Conservation (phyloP, 1,284 basidiomycete genomes). For the Puccinia brachypodii region DNA sequence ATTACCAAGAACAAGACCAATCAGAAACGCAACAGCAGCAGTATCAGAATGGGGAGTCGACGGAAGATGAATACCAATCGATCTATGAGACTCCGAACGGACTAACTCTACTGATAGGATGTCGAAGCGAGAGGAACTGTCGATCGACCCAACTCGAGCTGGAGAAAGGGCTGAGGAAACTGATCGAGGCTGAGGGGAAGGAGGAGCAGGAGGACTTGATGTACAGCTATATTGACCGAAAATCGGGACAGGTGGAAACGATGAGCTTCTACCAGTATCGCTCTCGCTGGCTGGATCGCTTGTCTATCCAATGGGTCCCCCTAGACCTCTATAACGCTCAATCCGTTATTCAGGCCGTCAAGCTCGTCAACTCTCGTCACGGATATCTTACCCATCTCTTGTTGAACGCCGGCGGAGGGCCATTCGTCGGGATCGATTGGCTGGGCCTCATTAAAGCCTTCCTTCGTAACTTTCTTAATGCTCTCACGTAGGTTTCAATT, state of each 20-base stretch:
- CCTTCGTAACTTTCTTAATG: conserved; percentile 54
- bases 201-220: background rate
- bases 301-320: conserved; percentile 20
- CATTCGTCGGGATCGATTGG: conserved; percentile 57
- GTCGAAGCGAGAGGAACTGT: conserved; percentile 56
- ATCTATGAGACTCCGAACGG: conserved; percentile 56
- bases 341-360: conserved; percentile 14
- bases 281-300: conserved; percentile 18
- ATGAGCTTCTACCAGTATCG: conserved; percentile 41
- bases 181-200: conserved; percentile 14
- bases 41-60: conserved; percentile 37
- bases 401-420: conserved; percentile 56
- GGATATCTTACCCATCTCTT: conserved; percentile 57
- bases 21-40: background rate
- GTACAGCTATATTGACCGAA: conserved; percentile 38
- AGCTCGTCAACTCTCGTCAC: conserved; percentile 45
- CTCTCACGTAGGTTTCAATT: conserved; percentile 53
- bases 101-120: conserved; percentile 56
- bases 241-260: conserved; percentile 27
- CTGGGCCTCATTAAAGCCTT: conserved; percentile 54
- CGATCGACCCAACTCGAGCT: conserved; percentile 54
- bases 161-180: conserved; percentile 47
- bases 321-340: conserved; percentile 26
- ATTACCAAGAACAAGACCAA: background rate
- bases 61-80: conserved; percentile 50